phyloP scores from a whole-genome alignment of 768 basidiomycete species.

The Kwoniella botswanensis region DNA sequence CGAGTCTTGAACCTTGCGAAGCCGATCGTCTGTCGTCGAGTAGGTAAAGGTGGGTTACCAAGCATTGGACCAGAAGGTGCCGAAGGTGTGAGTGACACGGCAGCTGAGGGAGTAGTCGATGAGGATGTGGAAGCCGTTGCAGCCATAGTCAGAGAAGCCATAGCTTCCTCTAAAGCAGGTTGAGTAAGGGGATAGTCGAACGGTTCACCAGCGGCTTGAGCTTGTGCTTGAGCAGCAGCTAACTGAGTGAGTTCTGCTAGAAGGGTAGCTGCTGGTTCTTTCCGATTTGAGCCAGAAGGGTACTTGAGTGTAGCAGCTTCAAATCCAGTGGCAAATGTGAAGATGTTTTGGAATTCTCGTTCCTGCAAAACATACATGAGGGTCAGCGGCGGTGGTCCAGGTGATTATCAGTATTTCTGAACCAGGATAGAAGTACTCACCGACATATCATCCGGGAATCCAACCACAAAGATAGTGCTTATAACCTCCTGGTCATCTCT shows the following conservation, averaged over 20 bases:
- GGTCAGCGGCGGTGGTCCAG: not conserved
- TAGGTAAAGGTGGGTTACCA: conserved; percentile 61
- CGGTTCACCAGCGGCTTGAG: conserved; percentile 28
- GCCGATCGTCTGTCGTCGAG: conserved; percentile 93
- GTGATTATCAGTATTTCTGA: not conserved
- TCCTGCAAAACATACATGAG: conserved; percentile 65
- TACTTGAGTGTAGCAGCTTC: conserved; percentile 98
- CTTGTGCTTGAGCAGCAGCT: conserved; percentile 34
- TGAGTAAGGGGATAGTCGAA: conserved; percentile 21
- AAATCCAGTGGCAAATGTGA: conserved; percentile 92
- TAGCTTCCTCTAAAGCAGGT: conserved; percentile 43
- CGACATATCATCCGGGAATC: conserved; percentile 99
- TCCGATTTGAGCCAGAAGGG: conserved; percentile 67
- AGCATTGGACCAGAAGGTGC: conserved; percentile 32
- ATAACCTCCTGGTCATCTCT: conserved; percentile 71
- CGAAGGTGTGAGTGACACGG: conserved; percentile 43
- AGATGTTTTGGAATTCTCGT: conserved; percentile 99
- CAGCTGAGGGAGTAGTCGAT: conserved; percentile 47
- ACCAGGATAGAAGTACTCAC: conserved; percentile 62
- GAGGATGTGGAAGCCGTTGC: conserved; percentile 43
- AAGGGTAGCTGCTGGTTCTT: conserved; percentile 46
- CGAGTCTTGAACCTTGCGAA: conserved; percentile 94
- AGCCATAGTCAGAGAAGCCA: conserved; percentile 42
- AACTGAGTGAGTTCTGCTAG: conserved; percentile 45
- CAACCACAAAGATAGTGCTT: conserved; percentile 96